Evolutionary conservation across 2,329 filamentous ascomycete genomes (phyloP).

Genomic region (Hortaea werneckii): DNA sequence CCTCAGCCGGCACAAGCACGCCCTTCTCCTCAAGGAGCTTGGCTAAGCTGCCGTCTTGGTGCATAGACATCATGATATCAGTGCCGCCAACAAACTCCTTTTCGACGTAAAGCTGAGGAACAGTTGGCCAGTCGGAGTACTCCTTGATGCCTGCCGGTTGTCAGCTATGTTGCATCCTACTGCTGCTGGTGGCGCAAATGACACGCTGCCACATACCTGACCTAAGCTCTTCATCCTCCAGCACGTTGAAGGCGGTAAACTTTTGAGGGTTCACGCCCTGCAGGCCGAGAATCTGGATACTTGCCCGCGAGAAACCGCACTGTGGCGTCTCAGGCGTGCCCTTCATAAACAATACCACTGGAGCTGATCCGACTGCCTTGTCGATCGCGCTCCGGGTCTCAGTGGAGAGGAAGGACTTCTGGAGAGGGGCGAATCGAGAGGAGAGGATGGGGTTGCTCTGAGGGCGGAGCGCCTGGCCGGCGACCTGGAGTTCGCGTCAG

Average conservation of each 20-base stretch:
- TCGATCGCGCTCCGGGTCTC: conserved; percentile 77
- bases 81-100: conserved; percentile 97
- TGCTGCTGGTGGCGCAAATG: neutral
- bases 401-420: conserved; percentile 64
- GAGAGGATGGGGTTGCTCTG: conserved; percentile 30
- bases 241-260: conserved; percentile 96
- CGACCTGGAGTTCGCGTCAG: conserved; percentile 25
- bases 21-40: conserved; percentile 87
- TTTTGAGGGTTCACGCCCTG: conserved; percentile 92
- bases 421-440: conserved; percentile 36
- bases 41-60: conserved; percentile 86
- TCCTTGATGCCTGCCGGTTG: conserved; percentile 74
- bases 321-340: conserved; percentile 92
- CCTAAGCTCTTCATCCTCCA: conserved; percentile 82
- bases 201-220: conserved; percentile 48
- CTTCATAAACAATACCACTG: conserved; percentile 99
- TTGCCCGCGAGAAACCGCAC: conserved; percentile 91
- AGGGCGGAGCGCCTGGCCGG: conserved; percentile 37
- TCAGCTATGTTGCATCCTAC: neutral
- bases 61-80: conserved; percentile 94
- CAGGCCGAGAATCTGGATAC: conserved; percentile 86
- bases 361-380: conserved; percentile 74
- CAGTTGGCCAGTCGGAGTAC: conserved; percentile 98
- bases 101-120: conserved; percentile 89
- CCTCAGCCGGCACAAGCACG: conserved; percentile 60